phyloP scores from a whole-genome alignment of 306 rosid species.

The Echinosophora koreensis region DNA sequence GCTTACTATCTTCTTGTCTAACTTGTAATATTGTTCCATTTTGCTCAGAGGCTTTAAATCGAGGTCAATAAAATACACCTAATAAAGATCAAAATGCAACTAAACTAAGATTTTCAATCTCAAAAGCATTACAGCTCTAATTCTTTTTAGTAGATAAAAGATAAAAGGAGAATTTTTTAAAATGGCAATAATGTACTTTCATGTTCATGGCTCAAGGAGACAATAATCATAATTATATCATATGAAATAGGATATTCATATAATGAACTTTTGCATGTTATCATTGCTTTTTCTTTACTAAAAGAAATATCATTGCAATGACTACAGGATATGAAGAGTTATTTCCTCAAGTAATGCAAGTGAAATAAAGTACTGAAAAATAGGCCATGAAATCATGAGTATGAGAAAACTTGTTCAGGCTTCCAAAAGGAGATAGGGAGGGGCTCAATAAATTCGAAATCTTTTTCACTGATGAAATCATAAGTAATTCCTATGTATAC shows the following conservation, averaged over 20 bases:
- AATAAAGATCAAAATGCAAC: conserved; percentile 48
- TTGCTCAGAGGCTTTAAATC: conserved; percentile 81
- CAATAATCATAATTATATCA: conserved; percentile 2
- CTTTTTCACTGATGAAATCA: conserved; percentile 5
- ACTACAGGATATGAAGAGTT: conserved; percentile 13
- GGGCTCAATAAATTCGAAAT: background rate
- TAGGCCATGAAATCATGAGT: background rate
- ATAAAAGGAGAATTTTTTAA: background rate
- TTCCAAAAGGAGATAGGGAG: background rate
- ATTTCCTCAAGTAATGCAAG: conserved; percentile 26
- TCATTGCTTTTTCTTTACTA: background rate
- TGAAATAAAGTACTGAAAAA: background rate
- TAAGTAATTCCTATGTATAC: background rate
- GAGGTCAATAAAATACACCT: conserved; percentile 88
- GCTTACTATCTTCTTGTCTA: conserved; percentile 85
- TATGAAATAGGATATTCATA: conserved; percentile 7
- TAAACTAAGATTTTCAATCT: conserved; percentile 37
- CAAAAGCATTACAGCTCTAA: conserved; percentile 27
- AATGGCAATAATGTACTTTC: conserved; percentile 16
- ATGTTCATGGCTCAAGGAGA: conserved; percentile 5
- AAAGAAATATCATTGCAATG: conserved; percentile 2
- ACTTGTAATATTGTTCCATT: conserved; percentile 82
- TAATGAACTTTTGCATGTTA: background rate
- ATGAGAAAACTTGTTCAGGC: background rate
- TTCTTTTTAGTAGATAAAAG: conserved; percentile 14